Evolutionary conservation across 2,329 filamentous ascomycete genomes (phyloP), one percentile per base, ranked within the genome.

Genomic region (Ambrosiella beaveri): DNA sequence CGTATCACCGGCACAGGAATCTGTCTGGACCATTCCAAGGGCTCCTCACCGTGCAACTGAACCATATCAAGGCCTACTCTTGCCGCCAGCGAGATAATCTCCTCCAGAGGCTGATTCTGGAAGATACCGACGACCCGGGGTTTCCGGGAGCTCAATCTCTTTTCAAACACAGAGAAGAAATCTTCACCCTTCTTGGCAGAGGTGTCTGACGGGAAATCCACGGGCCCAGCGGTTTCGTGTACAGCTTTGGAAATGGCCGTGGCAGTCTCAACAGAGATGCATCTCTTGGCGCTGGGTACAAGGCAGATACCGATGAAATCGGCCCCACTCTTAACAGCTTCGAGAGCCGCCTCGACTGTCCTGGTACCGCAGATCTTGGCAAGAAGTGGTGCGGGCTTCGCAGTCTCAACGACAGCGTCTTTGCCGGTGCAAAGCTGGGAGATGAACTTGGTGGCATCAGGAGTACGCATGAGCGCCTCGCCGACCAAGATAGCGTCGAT

Each of bases 321-420:
- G 38, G 93, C 93, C 35, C 90, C 90, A 44, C 88, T 84, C 66
- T 90, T 82, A 52, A 94, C 81, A 13, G 93, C 93, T 62, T 82
- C 79, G 58, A 80, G 75, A 5, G 93, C 93, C 13, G 84, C 88
- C 66, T 94, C 88, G 8, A 83, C 77, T 60, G 81, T 88, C 59
- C 91, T 80, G 7, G 90, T 97, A 5, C 93, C 93, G 68, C 93
- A 98, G 27, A 98, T 95, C 73, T 98, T 98, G 63, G 96, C 89
- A 37, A 93, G 75, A 1, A 88, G 74, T 17, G 75, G 69, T 13
- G 71, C 70, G 36, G 69, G 62, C 35, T 64, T 66, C n/a, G 66
- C 65, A 37, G 66, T 67, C 56, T 66, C 73, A 15, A 35, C n/a
- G 1, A 36, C 63, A 6, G 68, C 64, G 4, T 72, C 66, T 12